Conservation (phyloP, 352 stramenopile genomes). For the Phytophthora hibernalis region DNA sequence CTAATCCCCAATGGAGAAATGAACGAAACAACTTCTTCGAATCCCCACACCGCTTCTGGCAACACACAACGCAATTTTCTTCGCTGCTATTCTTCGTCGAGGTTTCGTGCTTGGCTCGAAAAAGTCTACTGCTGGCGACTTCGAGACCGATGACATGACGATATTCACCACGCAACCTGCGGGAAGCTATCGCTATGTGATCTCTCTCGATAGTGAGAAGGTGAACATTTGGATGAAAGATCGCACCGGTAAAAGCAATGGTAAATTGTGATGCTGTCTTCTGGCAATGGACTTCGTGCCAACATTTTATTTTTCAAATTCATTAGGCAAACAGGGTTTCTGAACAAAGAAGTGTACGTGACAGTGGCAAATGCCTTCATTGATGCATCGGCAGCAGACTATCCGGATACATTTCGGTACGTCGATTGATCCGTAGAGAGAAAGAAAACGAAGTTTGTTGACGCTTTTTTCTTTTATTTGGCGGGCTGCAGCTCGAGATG, state of each 20-base stretch:
- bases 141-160: slow-evolving; percentile 12
- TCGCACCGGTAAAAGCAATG: slow-evolving; percentile 22
- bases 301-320: neutral
- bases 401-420: slow-evolving; percentile 33
- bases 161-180: neutral
- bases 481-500: slow-evolving; percentile 16
- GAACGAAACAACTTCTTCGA: too few relatives aligned
- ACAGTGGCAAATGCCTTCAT: slow-evolving; percentile 23
- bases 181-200: slow-evolving; percentile 11
- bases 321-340: slow-evolving; percentile 24
- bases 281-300: neutral
- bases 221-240: slow-evolving; percentile 26
- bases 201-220: slow-evolving; percentile 13
- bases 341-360: slow-evolving; percentile 29
- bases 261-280: neutral
- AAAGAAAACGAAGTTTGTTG: neutral
- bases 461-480: too few relatives aligned
- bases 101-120: neutral
- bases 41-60: too few relatives aligned
- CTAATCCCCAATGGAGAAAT: too few relatives aligned
- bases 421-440: neutral
- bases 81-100: neutral
- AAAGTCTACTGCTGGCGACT: neutral
- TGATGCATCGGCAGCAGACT: slow-evolving; percentile 18
- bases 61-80: neutral